phyloP scores from a whole-genome alignment of 2,329 filamentous ascomycete species.

The Plectosphaerella sp. region DNA sequence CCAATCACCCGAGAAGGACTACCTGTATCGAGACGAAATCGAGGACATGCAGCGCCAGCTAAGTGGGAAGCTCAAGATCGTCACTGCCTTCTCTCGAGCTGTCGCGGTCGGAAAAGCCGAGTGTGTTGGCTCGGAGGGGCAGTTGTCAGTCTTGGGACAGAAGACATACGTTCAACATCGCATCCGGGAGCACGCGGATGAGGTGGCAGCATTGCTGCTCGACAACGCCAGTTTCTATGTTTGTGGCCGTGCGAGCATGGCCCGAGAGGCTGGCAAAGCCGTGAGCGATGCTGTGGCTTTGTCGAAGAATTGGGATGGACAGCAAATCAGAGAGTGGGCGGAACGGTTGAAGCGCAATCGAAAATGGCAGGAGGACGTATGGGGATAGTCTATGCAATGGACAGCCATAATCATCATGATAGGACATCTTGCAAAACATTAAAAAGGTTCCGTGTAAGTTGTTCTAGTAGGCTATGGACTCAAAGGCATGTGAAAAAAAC shows the following conservation, averaged over 20 bases:
- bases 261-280: conserved; percentile 35
- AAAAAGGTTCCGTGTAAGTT: too few relatives aligned
- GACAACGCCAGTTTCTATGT: conserved; percentile 33
- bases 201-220: conserved; percentile 23
- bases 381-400: conserved; percentile 26
- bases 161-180: conserved; percentile 32
- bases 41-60: conserved; percentile 10
- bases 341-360: conserved; percentile 41
- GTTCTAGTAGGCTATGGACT: too few relatives aligned
- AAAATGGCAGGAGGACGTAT: conserved; percentile 52
- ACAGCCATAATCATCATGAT: too few relatives aligned
- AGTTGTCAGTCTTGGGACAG: neutral
- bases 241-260: conserved; percentile 35
- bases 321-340: conserved; percentile 37
- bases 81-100: conserved; percentile 25
- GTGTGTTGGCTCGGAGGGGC: too few relatives aligned
- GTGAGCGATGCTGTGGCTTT: conserved; percentile 29
- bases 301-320: conserved; percentile 30
- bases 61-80: conserved; percentile 13
- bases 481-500: too few relatives aligned
- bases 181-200: conserved; percentile 22
- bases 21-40: conserved; percentile 19
- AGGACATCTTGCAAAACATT: too few relatives aligned
- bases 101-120: too few relatives aligned
- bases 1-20: conserved; percentile 28